Conservation (phyloP, 495 filamentous ascomycete species). For the Aspergillus leporis region DNA sequence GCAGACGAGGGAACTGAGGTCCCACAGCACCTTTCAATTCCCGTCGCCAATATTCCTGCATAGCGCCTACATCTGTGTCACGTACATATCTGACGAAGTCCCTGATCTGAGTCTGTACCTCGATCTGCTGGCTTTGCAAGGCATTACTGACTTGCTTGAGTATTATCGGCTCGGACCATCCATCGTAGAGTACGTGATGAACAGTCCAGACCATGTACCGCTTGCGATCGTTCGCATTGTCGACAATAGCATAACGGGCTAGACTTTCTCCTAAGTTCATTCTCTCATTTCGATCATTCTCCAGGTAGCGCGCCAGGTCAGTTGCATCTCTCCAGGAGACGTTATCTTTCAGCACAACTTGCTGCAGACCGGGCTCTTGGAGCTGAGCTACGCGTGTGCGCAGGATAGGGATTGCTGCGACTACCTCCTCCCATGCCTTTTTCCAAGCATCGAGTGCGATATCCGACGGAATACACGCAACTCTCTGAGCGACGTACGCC, state of each 20-base stretch:
- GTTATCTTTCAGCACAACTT: constrained; percentile 53
- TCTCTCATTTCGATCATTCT: constrained; percentile 42
- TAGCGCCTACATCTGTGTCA: constrained; percentile 34
- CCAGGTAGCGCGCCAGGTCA: constrained; percentile 51
- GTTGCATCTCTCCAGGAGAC: constrained; percentile 41
- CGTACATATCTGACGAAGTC: constrained; percentile 46
- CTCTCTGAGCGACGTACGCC: constrained; percentile 59
- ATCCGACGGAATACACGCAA: constrained; percentile 40
- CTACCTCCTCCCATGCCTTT: constrained; percentile 50
- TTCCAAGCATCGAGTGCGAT: constrained; percentile 41
- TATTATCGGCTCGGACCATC: constrained; percentile 61
- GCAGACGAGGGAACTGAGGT: constrained; percentile 58
- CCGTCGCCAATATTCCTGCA: constrained; percentile 44
- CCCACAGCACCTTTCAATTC: constrained; percentile 52
- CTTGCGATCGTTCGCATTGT: constrained; percentile 30
- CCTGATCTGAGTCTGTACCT: constrained; percentile 33
- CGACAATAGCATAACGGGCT: constrained; percentile 54
- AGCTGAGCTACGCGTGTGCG: constrained; percentile 62
- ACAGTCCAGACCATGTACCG: constrained; percentile 60
- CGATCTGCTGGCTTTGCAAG: constrained; percentile 23
- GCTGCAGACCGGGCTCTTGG: constrained; percentile 53
- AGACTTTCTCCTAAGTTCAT: constrained; percentile 59
- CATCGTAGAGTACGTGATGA: constrained; percentile 70
- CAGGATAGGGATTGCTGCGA: constrained; percentile 51
- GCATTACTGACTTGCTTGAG: constrained; percentile 52